phyloP scores from a whole-genome alignment of 2,329 filamentous ascomycete genomes.

The Ophiostoma fasciatum region DNA sequence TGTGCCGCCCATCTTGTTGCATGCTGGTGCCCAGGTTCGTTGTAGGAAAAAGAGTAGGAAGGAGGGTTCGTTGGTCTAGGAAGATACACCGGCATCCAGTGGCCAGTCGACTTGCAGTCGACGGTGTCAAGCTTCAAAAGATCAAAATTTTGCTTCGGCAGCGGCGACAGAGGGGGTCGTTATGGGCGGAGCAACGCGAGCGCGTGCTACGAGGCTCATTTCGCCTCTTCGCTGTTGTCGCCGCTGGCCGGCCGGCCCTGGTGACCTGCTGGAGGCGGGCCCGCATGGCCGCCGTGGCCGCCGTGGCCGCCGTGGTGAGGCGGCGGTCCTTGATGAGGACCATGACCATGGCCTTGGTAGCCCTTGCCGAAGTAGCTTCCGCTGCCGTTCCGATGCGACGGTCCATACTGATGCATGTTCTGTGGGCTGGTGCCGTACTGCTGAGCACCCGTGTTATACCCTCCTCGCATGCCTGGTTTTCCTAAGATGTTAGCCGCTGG shows the following conservation, averaged over 20 bases:
- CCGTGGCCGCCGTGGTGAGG: conserved; percentile 24
- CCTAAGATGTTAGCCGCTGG: conserved; percentile 8
- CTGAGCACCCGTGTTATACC: conserved; percentile 45
- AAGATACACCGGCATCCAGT: not conserved
- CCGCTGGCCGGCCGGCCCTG: conserved; percentile 18
- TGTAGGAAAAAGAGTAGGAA: not conserved
- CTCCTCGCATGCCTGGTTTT: conserved; percentile 40
- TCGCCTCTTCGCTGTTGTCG: conserved; percentile 30
- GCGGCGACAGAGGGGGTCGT: not conserved
- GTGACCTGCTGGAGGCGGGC: conserved; percentile 19
- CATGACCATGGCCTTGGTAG: conserved; percentile 27
- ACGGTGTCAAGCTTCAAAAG: not conserved
- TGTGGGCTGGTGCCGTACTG: conserved; percentile 54
- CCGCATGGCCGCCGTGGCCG: conserved; percentile 18
- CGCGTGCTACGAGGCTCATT: no score
- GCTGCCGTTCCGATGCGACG: conserved; percentile 43
- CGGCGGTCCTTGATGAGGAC: conserved; percentile 6
- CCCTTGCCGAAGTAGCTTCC: conserved; percentile 35
- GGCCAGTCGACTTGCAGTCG: not conserved
- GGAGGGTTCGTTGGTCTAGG: not conserved
- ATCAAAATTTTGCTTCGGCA: not conserved
- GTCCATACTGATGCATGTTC: conserved; percentile 47
- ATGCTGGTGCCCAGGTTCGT: not conserved
- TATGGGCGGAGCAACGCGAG: no score
- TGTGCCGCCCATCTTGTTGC: not conserved